These are phyloP conservation scores for Neoboletus subvelutipes DNA, from an alignment of 768 basidiomycete genomes.

Conservation along the genomic window DNA sequence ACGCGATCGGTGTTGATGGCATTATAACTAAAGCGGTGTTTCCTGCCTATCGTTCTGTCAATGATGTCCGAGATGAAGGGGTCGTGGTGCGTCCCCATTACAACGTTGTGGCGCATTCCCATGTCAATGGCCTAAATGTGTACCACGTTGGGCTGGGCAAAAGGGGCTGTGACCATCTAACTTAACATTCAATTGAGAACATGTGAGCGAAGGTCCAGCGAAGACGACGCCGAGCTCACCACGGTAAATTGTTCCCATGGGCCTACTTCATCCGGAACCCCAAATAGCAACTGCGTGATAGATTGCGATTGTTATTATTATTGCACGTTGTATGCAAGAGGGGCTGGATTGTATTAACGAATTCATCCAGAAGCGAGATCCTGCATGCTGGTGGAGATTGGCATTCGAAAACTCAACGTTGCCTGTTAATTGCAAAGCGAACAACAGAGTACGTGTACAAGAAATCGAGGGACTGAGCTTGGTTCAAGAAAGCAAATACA, in stretches of 20 bases:
- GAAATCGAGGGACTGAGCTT: slow-evolving; percentile 4
- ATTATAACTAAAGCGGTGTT: slow-evolving; percentile 15
- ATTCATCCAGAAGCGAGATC: slow-evolving; percentile 4
- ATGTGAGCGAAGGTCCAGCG: slow-evolving; percentile 18
- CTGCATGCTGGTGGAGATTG: background rate
- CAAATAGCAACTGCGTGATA: slow-evolving; percentile 18
- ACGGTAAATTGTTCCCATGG: slow-evolving; percentile 17
- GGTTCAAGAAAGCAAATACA: slow-evolving; percentile 15
- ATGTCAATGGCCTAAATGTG: slow-evolving; percentile 15
- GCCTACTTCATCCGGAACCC: background rate
- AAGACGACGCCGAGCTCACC: slow-evolving; percentile 16
- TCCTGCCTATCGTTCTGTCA: slow-evolving; percentile 1
- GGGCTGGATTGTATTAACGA: background rate
- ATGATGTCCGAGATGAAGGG: slow-evolving; percentile 16
- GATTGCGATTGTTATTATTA: slow-evolving; percentile 12
- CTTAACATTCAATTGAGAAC: slow-evolving; percentile 8
- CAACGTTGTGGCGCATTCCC: slow-evolving; percentile 25
- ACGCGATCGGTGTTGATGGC: slow-evolving; percentile 6
- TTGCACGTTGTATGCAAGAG: slow-evolving; percentile 4
- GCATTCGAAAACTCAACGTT: slow-evolving; percentile 16
- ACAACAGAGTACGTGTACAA: slow-evolving; percentile 19
- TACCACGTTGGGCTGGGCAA: slow-evolving; percentile 17
- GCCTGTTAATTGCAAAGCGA: slow-evolving; percentile 16
- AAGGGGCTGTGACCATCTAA: slow-evolving; percentile 20
- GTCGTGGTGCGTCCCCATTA: slow-evolving; percentile 9